Evolutionary conservation across 305 asterid genomes (phyloP).

Genomic region (Fraxinus sp.): DNA sequence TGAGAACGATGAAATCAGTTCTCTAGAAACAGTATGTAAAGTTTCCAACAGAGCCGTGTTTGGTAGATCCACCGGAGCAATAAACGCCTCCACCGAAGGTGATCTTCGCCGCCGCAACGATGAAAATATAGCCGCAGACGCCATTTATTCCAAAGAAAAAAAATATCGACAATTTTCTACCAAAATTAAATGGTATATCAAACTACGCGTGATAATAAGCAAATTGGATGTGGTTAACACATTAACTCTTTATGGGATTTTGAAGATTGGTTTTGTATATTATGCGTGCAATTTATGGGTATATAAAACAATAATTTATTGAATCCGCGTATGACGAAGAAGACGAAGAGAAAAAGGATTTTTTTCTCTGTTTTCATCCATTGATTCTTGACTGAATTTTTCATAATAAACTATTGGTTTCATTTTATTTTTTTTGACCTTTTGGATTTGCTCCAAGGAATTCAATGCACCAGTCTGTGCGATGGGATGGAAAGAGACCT

Average conservation of each 20-base stretch:
- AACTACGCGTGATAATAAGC: slow-evolving; percentile 11
- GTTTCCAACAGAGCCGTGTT: slow-evolving; percentile 52
- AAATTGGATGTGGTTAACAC: not conserved
- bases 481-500: slow-evolving; percentile 38
- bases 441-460: slow-evolving; percentile 21
- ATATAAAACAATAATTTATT: slow-evolving; percentile 18
- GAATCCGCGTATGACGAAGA: slow-evolving; percentile 58
- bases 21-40: slow-evolving; percentile 48
- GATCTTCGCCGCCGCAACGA: slow-evolving; percentile 83
- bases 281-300: not conserved
- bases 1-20: slow-evolving; percentile 51
- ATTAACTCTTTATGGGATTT: not conserved
- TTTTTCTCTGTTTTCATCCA: slow-evolving; percentile 3
- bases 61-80: slow-evolving; percentile 76
- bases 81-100: slow-evolving; percentile 76
- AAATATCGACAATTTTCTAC: not conserved
- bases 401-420: not conserved
- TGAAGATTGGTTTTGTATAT: not conserved
- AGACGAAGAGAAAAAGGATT: slow-evolving; percentile 14
- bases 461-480: slow-evolving; percentile 45
- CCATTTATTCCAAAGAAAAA: slow-evolving; percentile 40
- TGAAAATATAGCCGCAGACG: slow-evolving; percentile 81
- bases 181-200: slow-evolving; percentile 6
- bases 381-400: slow-evolving; percentile 42
- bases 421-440: not conserved